Evolutionary conservation across 2,329 filamentous ascomycete species (phyloP), one percentile per base, ranked within the genome.

Genomic region (Clarireedia monteithiana): DNA sequence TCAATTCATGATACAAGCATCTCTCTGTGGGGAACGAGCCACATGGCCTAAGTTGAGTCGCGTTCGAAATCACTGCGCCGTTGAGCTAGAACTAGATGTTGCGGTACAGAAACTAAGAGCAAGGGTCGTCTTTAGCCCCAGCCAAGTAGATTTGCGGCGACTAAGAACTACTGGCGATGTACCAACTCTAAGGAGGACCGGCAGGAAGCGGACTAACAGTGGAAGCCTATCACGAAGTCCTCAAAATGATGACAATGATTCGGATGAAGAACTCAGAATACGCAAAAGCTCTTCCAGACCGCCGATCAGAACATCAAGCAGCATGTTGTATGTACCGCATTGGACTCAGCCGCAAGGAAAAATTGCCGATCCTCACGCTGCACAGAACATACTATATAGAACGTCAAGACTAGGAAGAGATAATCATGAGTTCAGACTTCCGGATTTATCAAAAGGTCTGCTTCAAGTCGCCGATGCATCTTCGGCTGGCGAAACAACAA

Each of bases 21-120:
- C 88, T 64, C 74, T 89, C 6, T 79, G 82, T 26, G 92, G 92
- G 6, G 89, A 96, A 70, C 80, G 85, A 56, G 91, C 92, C 2
- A 95, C 91, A 0, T 97, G 91, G 92, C 91, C 91, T 0, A 91
- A 91, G 68, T 74, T 97, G 9, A 87, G 86, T 60, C 83, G 90
- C 12, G 88, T 97, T 64, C 80, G 88, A 40, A 94, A 96, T 66
- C 86, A 91, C 54, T 90, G 90, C 63, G 89, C 91, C 3, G 89
- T 96, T 54, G 92, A 97, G 69, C 74, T 96, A 48, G 89, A 91
- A 4, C 74, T 97, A 1, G 88, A 94, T 67, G 77, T 81, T 20
- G 86, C 88, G 2, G 86, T 92, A 1, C 84, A 88, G 59, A 75
- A 78, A 10, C 73, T 91, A 27, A 78, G 86, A 30, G 81, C 85